Percentiles rank a stretch among this genome's conserved stretches.
Evolutionary conservation across 2,329 filamentous ascomycete genomes (phyloP).

Genomic region (Plectosphaerella plurivora): DNA sequence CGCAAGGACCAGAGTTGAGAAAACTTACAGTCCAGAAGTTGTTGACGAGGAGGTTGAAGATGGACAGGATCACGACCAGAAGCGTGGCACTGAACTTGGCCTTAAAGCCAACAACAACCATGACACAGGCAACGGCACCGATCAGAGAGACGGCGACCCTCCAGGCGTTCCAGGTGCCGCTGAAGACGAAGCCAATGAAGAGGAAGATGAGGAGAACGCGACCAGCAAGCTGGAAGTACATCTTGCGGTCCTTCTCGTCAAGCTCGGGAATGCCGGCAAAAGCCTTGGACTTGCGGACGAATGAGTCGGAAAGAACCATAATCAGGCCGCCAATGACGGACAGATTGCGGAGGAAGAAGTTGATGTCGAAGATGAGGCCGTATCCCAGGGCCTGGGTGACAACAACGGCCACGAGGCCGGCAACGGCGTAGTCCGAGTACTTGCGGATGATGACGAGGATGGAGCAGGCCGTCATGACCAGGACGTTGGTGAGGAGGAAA

Average conservation of each 20-base stretch:
- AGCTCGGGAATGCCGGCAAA: constrained; percentile 90
- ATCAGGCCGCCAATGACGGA: constrained; percentile 95
- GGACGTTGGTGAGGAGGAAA: constrained; percentile 86
- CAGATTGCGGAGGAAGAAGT: constrained; percentile 99
- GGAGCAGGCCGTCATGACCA: constrained; percentile 82
- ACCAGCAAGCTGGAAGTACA: constrained; percentile 99
- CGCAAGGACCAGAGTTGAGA: too few relatives aligned
- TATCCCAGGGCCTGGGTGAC: constrained; percentile 93
- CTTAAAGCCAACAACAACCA: constrained; percentile 99
- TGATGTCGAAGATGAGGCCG: constrained; percentile 96
- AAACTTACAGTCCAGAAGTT: constrained; percentile 97
- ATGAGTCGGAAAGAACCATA: constrained; percentile 97
- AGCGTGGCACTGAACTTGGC: constrained; percentile 98
- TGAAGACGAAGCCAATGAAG: constrained; percentile 94
- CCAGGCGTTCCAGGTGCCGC: constrained; percentile 87
- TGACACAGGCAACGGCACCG: constrained; percentile 87
- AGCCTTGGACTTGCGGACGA: constrained; percentile 95
- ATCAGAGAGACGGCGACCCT: constrained; percentile 79
- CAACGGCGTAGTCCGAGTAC: constrained; percentile 89
- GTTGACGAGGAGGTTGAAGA: constrained; percentile 97
- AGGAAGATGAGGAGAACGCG: constrained; percentile 95
- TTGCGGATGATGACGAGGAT: constrained; percentile 85
- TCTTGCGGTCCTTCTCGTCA: constrained; percentile 99
- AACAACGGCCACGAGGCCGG: constrained; percentile 84
- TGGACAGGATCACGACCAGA: constrained; percentile 87